phyloP scores from a whole-genome alignment of 257 asterid genomes.

The Solanum dulcamara region DNA sequence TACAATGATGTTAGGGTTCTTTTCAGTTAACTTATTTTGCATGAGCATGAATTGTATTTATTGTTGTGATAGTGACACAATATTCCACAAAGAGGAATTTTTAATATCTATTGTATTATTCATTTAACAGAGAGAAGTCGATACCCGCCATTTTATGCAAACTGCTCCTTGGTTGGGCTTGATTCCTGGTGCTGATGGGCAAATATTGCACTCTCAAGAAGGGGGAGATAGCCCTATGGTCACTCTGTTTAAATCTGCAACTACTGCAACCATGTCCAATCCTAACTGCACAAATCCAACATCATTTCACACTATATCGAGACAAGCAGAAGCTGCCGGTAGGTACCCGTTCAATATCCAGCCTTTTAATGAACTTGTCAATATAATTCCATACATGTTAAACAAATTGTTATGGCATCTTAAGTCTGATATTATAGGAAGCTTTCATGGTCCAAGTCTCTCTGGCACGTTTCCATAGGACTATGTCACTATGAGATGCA shows the following conservation, averaged over 20 bases:
- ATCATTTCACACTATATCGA: slow-evolving; percentile 57
- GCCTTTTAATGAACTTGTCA: neutral
- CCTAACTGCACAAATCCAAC: slow-evolving; percentile 57
- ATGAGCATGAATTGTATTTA: neutral
- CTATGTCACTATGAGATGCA: neutral
- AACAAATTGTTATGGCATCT: neutral
- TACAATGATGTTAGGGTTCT: neutral
- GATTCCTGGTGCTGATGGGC: slow-evolving; percentile 88
- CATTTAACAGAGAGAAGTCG: slow-evolving; percentile 73
- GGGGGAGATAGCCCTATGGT: slow-evolving; percentile 82
- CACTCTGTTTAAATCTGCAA: slow-evolving; percentile 70
- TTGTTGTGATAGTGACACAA: neutral
- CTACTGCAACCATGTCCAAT: slow-evolving; percentile 51
- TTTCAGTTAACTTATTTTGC: neutral
- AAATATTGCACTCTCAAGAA: slow-evolving; percentile 60
- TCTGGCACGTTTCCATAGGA: neutral
- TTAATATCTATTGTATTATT: neutral
- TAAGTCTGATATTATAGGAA: neutral
- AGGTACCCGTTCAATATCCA: slow-evolving; percentile 6
- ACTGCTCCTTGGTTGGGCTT: slow-evolving; percentile 98
- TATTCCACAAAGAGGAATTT: neutral
- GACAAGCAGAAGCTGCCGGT: slow-evolving; percentile 99
- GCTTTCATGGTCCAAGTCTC: neutral
- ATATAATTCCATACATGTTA: neutral
- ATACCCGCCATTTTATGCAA: slow-evolving; percentile 92